These are phyloP conservation scores for Chlorophyllum brunneum DNA, from an alignment of 768 basidiomycete genomes.

Conservation along the genomic window DNA sequence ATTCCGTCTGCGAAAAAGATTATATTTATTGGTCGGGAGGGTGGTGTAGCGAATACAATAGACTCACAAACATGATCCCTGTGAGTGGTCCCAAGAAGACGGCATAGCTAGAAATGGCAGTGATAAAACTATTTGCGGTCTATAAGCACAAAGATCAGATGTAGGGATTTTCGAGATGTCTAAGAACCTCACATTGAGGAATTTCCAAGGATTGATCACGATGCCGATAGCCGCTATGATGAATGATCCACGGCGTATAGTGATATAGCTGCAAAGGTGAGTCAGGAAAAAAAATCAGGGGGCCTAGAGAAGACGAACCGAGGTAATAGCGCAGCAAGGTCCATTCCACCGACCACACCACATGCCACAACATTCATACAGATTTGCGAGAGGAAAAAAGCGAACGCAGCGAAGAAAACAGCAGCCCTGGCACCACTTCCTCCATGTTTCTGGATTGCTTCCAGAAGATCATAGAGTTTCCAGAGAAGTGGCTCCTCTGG, in stretches of 20 bases:
- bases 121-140: conserved; percentile 21
- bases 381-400: conserved; percentile 23
- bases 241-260: conserved; percentile 27
- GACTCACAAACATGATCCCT: conserved; percentile 12
- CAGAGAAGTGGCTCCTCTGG: conserved; percentile 27
- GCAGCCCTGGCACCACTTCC: conserved; percentile 25
- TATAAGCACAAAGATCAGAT: no score
- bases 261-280: conserved; percentile 18
- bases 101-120: conserved; percentile 27
- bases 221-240: conserved; percentile 17
- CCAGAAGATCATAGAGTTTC: conserved; percentile 27
- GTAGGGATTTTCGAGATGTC: no score
- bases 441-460: conserved; percentile 26
- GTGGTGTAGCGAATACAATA: not conserved
- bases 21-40: no score
- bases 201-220: not conserved
- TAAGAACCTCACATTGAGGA: not conserved
- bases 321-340: conserved; percentile 26
- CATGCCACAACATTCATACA: conserved; percentile 22
- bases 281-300: no score
- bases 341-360: conserved; percentile 30
- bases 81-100: conserved; percentile 27
- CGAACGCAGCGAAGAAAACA: conserved; percentile 28
- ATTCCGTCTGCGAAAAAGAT: conserved; percentile 19
- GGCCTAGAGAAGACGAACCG: not conserved